A percentile compares a stretch with the other conserved stretches of the same genome.
Conservation (phyloP, 208 protist genomes). For the Leptomonas seymouri region DNA sequence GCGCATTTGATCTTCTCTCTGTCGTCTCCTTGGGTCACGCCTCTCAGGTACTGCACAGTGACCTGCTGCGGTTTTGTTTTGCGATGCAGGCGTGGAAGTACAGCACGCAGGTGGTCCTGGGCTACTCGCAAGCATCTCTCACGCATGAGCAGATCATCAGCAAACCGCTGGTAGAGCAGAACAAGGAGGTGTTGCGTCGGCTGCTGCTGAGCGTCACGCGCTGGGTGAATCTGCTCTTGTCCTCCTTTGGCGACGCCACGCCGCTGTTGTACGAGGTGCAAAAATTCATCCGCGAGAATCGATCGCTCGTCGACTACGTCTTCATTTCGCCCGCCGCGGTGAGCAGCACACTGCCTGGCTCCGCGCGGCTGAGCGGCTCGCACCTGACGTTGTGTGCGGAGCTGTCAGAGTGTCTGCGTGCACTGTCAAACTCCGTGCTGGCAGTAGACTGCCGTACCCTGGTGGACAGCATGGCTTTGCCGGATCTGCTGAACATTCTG, state of each 20-base stretch:
- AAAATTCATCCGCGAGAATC: slow-evolving; percentile 62
- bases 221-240: slow-evolving; percentile 76
- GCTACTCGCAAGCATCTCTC: slow-evolving; percentile 34
- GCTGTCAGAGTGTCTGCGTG: slow-evolving; percentile 57
- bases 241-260: slow-evolving; percentile 51
- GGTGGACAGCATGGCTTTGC: slow-evolving; percentile 57
- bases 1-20: slow-evolving; percentile 64
- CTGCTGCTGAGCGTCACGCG: slow-evolving; percentile 56
- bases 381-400: slow-evolving; percentile 61
- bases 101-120: slow-evolving; percentile 59
- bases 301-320: slow-evolving; percentile 65
- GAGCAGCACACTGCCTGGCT: slow-evolving; percentile 16
- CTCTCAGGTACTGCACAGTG: slow-evolving; percentile 60
- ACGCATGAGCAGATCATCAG: slow-evolving; percentile 15
- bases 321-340: slow-evolving; percentile 37
- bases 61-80: slow-evolving; percentile 54
- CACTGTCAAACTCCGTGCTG: slow-evolving; percentile 54
- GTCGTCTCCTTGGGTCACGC: slow-evolving; percentile 60
- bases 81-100: slow-evolving; percentile 69
- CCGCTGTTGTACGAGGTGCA: slow-evolving; percentile 50
- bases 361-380: slow-evolving; percentile 38
- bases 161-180: slow-evolving; percentile 46
- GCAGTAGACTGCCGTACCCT: slow-evolving; percentile 64
- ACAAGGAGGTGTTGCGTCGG: slow-evolving; percentile 64
- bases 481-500: slow-evolving; percentile 48